Evolutionary conservation across 1,139 yeast species (phyloP), one percentile per base, ranked within the genome.

Genomic region (Petasospora fabianii): DNA sequence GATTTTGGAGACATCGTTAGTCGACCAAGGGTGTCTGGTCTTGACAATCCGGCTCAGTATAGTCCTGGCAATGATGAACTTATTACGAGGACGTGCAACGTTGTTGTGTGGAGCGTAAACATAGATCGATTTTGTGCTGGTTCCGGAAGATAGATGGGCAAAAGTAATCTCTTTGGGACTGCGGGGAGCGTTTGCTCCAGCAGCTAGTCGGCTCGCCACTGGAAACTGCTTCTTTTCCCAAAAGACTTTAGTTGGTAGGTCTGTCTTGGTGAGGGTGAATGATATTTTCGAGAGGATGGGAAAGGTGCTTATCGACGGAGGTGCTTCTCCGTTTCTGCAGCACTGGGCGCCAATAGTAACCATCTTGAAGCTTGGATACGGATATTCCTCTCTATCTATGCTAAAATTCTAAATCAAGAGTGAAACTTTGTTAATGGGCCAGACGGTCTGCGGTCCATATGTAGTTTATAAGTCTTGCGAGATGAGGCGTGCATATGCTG

Each of bases 51-150:
- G 38, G 33, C 44, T 47, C 11, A 47, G 28, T 7, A 47, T 34
- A 12, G 36, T 34, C 27, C 52, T 33, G 1, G 50, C 50, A 8
- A 48, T 46, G 13, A 48, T 48, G 27, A 48, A 48, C 28, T 42
- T 47, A 31, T 48, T 48, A 17, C 52, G 30, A 7, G 51, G 51
- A 3, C 50, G 38, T 11, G 44, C 17, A 5, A 45, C 30, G 13
- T 32, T 35, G 21, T 14, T 31, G n/a, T 35, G 31, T 12, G 40
- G 37, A 5, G 30, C 10, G 17, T 33, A 35, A 16, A 27, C 16
- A 16, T 22, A 28, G 6, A 29, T n/a, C 3, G 28, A 20, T 13
- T 30, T 29, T 6, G 24, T 12, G 4, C 20, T 32, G 2, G 22
- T 7, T 20, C 27, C 18, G 5, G 21, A 28, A 13, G 22, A 19